These are phyloP conservation scores for Eucalyptus pauciflora DNA, from an alignment of 345 rosid genomes.

Conservation along the genomic window DNA sequence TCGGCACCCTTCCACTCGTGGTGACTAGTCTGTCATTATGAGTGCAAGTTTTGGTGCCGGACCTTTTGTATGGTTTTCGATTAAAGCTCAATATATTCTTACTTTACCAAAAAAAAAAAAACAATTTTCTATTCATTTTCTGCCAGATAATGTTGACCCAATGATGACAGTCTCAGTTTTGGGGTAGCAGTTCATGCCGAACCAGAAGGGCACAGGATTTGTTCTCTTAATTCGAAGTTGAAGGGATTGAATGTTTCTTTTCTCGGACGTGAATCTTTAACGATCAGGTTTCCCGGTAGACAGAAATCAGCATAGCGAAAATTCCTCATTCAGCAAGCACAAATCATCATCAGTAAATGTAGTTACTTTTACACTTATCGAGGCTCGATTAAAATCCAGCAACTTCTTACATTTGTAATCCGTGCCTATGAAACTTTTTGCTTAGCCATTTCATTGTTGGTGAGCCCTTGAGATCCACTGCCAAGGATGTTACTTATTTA, in stretches of 20 bases:
- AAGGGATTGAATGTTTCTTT: neutral
- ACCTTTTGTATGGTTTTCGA: too few relatives aligned
- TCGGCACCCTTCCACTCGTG: too few relatives aligned
- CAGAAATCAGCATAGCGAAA: neutral
- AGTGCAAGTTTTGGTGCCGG: too few relatives aligned
- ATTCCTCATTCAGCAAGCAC: conserved; percentile 9
- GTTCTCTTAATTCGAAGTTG: neutral
- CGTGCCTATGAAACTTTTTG: neutral
- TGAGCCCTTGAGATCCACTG: neutral
- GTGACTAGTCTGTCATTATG: too few relatives aligned
- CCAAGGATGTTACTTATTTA: neutral
- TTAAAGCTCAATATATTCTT: too few relatives aligned
- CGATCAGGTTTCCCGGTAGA: conserved; percentile 14
- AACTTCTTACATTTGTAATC: neutral
- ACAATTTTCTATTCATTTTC: neutral
- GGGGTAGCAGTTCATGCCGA: neutral
- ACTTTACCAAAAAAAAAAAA: too few relatives aligned
- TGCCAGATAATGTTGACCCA: neutral
- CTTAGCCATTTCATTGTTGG: neutral
- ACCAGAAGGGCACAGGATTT: neutral
- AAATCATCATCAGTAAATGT: conserved; percentile 12
- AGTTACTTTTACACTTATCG: conserved; percentile 6
- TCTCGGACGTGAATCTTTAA: neutral
- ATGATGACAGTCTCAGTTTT: neutral
- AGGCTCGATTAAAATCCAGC: neutral